These are phyloP conservation scores for Casuarina glauca DNA, from an alignment of 306 rosid species.

Conservation along the genomic window DNA sequence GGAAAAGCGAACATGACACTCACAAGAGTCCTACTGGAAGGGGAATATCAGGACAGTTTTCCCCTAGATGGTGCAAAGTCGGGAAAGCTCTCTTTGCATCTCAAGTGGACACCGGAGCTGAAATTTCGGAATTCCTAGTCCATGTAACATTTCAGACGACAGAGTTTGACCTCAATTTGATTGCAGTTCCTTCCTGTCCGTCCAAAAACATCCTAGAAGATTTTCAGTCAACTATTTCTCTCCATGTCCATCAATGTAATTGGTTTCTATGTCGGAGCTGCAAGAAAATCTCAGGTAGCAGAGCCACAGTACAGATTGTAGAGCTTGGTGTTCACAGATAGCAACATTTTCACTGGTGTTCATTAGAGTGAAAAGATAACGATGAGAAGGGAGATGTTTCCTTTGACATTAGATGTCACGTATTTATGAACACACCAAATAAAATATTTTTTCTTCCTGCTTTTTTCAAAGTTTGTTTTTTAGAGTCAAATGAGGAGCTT, in stretches of 20 bases:
- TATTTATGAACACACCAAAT: no score
- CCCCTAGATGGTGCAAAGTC: slow-evolving; percentile 66
- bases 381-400: no score
- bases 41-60: slow-evolving; percentile 60
- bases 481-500: no score
- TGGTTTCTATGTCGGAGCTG: neutral
- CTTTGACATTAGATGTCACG: no score
- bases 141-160: neutral
- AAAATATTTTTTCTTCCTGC: no score
- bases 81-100: slow-evolving; percentile 54
- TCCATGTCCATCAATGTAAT: neutral
- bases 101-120: slow-evolving; percentile 74
- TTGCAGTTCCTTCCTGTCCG: neutral
- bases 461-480: no score
- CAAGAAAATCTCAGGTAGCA: neutral
- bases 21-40: slow-evolving; percentile 69
- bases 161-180: neutral
- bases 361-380: no score
- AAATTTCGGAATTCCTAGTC: slow-evolving; percentile 45
- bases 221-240: no score
- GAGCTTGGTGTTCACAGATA: neutral
- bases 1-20: slow-evolving; percentile 80
- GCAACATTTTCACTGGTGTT: neutral
- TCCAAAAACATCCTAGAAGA: neutral
- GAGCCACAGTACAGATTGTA: neutral